Conservation (phyloP, 768 basidiomycete genomes). For the Clavulina sp. region DNA sequence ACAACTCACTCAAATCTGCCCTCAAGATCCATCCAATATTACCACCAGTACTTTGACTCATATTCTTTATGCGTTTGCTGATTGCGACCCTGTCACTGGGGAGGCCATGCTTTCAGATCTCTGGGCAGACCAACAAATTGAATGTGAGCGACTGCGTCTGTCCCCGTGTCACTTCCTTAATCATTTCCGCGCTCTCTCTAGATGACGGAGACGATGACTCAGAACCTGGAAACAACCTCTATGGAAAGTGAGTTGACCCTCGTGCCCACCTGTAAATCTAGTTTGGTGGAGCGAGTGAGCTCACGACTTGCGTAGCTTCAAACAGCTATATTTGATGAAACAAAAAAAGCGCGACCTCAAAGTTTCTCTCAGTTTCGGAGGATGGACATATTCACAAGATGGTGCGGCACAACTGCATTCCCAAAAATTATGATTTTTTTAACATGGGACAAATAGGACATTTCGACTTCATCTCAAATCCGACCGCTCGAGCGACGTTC, state of each 20-base stretch:
- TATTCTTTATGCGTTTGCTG: slow-evolving; percentile 24
- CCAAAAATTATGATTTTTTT: neutral
- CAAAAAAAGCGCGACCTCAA: neutral
- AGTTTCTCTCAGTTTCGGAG: neutral
- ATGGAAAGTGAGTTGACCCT: neutral
- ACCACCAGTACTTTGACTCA: slow-evolving; percentile 11
- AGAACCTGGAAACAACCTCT: neutral
- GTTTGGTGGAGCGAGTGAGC: neutral
- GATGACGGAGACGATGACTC: neutral
- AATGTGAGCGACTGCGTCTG: neutral
- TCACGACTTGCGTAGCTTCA: neutral
- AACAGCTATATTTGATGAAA: neutral
- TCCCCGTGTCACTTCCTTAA: neutral
- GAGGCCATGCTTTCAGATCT: slow-evolving; percentile 20
- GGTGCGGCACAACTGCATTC: neutral
- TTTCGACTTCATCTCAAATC: neutral
- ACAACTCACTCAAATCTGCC: too few relatives aligned
- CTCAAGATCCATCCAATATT: neutral
- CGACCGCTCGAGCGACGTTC: neutral
- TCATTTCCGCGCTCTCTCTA: neutral
- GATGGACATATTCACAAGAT: neutral
- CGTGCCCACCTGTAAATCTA: neutral
- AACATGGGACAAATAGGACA: neutral
- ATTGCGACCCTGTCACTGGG: slow-evolving; percentile 20
- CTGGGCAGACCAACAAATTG: slow-evolving; percentile 22